Evolutionary conservation across 73 alveolate species (phyloP).

Genomic region (Paramecium biaurelia): DNA sequence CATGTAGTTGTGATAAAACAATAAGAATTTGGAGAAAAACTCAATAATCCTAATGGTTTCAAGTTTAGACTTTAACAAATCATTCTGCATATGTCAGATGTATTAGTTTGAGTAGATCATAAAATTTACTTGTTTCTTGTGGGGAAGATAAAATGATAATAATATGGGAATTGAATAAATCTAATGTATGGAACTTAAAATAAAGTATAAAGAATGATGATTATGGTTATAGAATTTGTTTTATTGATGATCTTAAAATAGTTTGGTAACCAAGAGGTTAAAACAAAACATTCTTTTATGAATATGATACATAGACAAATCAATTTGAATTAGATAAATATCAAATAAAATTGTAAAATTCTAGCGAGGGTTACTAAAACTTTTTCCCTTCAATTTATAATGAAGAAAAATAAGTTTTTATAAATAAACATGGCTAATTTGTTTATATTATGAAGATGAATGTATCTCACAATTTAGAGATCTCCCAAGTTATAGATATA

Average conservation of each 20-base stretch:
- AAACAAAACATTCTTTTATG: not conserved
- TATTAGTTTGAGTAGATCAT: not conserved
- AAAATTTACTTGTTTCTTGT: not conserved
- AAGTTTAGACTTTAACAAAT: not conserved
- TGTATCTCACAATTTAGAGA: not conserved
- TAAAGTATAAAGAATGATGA: not conserved
- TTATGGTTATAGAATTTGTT: not conserved
- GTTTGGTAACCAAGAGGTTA: not conserved
- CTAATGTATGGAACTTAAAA: not conserved
- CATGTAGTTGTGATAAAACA: not conserved
- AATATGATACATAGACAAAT: not conserved
- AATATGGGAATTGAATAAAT: not conserved
- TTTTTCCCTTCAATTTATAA: not conserved
- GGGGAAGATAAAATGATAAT: not conserved
- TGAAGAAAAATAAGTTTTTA: not conserved
- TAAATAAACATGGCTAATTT: not conserved
- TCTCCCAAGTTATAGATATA: not conserved
- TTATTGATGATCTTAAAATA: not conserved
- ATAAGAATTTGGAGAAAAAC: not conserved
- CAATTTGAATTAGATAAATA: not conserved
- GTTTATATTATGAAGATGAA: not conserved
- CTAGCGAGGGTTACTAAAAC: not conserved
- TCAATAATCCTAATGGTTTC: not conserved
- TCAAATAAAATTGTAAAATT: not conserved
- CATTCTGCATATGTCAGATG: constrained; percentile 1